Base-by-base conservation (phyloP, 352 stramenopile species). In the Aphanomyces invadans region DNA sequence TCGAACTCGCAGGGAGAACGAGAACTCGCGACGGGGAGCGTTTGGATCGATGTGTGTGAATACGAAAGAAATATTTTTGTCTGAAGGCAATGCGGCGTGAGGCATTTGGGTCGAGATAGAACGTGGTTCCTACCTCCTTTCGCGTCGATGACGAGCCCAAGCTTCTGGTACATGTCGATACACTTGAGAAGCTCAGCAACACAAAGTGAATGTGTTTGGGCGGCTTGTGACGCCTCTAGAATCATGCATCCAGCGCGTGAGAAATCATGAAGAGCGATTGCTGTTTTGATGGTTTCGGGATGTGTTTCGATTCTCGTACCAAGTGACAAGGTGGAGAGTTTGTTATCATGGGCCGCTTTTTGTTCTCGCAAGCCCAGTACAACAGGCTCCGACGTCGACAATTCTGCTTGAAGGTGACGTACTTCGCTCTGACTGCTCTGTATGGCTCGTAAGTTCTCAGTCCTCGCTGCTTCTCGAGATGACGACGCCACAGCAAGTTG, bases 131-230 rank as follows among this genome's bases (percentile, higher is more conserved):
- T 59, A 89, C 83, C 71, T 69, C 74, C 75, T 28, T 72, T 76
- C 52, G 81, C 77, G 61, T 90, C 79, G 48, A 90, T 90, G 60
- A 78, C 77, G 11, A 92, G 67, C 48, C 83, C 83, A 2, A 90
- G 78, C 4, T 72, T 76, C 60, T 83, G 74, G 69, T 92, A 92
- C 73, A 83, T 79, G 11, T 70, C 70, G 26, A 92, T 73, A 38
- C 83, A 82, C 25, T 75, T 76, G 70, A 79, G 69, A 9, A 92
- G 73, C 62, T 90, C 82, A 28, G 48, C 60, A 7, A 67, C 60
- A 1, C 55, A 28, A 23, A 11, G 25, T 23, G 31, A 11, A 49
- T 67, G 60, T 4, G 60, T 28, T 33, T 67, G 60, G 17, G 60
- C 12, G 10, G 29, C 33, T 36, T 57, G 29, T 4, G 19, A 26